Conservation (phyloP, 345 rosid genomes). For the Lenwebbia sp. region DNA sequence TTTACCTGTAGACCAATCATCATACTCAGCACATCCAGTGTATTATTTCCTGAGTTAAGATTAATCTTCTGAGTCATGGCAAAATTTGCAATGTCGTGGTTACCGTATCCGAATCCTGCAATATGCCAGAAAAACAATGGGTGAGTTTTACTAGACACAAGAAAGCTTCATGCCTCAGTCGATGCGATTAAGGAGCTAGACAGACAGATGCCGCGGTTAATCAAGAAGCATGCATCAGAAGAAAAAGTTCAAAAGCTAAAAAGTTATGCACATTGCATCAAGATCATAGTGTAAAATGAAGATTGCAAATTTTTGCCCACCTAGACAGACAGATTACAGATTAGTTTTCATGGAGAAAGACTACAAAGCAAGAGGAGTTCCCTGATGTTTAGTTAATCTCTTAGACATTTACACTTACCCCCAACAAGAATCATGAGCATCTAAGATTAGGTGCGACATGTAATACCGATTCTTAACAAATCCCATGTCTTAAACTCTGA, state of each 20-base stretch:
- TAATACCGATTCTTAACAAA: background rate
- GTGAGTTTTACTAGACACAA: background rate
- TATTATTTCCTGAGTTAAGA: slow-evolving; percentile 37
- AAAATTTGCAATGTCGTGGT: slow-evolving; percentile 41
- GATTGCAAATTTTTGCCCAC: background rate
- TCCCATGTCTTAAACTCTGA: background rate
- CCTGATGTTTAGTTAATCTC: background rate
- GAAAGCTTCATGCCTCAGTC: background rate
- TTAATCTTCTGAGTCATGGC: slow-evolving; percentile 20
- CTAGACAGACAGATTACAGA: background rate
- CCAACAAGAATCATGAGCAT: background rate
- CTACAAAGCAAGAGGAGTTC: background rate
- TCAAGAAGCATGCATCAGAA: background rate
- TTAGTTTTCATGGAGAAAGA: background rate
- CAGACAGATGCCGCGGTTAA: background rate
- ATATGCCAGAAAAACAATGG: background rate
- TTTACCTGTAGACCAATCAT: slow-evolving; percentile 52
- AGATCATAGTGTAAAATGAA: background rate
- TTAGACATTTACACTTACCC: background rate
- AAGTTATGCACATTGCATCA: background rate
- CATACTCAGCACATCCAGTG: slow-evolving; percentile 50
- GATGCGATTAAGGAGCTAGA: background rate
- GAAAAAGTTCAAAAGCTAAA: background rate
- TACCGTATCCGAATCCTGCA: slow-evolving; percentile 44
- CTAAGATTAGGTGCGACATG: background rate